A percentile compares a stretch with the other conserved stretches of the same genome.
Evolutionary conservation across 1,139 yeast genomes (phyloP).

Genomic region (Suhomyces wounanorum): DNA sequence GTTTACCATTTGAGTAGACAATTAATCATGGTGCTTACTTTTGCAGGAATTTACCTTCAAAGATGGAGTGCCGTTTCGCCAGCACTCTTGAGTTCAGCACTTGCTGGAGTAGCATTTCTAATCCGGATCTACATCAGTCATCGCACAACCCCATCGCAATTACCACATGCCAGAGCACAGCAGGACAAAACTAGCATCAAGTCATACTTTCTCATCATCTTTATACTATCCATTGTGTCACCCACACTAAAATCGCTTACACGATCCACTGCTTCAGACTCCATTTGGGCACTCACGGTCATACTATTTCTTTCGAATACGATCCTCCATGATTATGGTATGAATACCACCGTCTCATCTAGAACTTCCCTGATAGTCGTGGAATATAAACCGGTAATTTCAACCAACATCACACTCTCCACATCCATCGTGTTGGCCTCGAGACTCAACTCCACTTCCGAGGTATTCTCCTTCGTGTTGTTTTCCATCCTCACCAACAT

Average conservation of each 20-base stretch:
- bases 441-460: slow-evolving; percentile 66
- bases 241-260: slow-evolving; percentile 91
- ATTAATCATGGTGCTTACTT: slow-evolving; percentile 60
- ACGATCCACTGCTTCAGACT: slow-evolving; percentile 86
- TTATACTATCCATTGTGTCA: slow-evolving; percentile 73
- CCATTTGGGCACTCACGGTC: slow-evolving; percentile 90
- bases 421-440: slow-evolving; percentile 92
- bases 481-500: slow-evolving; percentile 74
- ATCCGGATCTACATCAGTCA: slow-evolving; percentile 11
- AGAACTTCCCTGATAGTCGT: slow-evolving; percentile 11
- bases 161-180: slow-evolving; percentile 12
- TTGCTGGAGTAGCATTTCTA: slow-evolving; percentile 31
- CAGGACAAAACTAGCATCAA: slow-evolving; percentile 38
- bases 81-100: slow-evolving; percentile 27
- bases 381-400: slow-evolving; percentile 58
- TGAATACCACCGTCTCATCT: slow-evolving; percentile 28
- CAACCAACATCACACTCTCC: slow-evolving; percentile 81
- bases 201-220: slow-evolving; percentile 66
- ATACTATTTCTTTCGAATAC: slow-evolving; percentile 73
- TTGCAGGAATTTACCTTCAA: slow-evolving; percentile 55
- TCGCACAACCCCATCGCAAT: slow-evolving; percentile 17
- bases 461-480: slow-evolving; percentile 80
- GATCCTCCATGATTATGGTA: slow-evolving; percentile 65
- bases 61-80: slow-evolving; percentile 49
- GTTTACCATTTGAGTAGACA: slow-evolving; percentile 66